phyloP scores from a whole-genome alignment of 2,329 filamentous ascomycete genomes.

The Colletotrichum shisoi region DNA sequence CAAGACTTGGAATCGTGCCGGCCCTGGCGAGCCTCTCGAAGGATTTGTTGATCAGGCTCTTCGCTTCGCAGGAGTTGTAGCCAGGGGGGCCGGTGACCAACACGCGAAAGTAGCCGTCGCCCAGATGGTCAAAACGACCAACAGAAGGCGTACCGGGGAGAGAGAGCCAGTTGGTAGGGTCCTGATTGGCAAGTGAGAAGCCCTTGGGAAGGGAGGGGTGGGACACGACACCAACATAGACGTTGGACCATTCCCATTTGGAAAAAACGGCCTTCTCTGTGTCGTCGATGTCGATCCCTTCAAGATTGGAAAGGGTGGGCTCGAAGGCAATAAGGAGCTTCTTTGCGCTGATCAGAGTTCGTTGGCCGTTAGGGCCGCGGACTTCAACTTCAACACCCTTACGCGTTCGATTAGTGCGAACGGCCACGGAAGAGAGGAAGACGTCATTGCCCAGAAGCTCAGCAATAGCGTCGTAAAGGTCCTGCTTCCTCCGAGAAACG shows the following conservation, averaged over 20 bases:
- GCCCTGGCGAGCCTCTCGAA: slow-evolving; percentile 41
- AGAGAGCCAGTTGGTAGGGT: slow-evolving; percentile 43
- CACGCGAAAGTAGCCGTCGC: slow-evolving; percentile 44
- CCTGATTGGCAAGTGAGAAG: slow-evolving; percentile 44
- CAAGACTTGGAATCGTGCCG: slow-evolving; percentile 40
- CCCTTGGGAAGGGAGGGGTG: slow-evolving; percentile 46
- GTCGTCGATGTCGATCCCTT: slow-evolving; percentile 47
- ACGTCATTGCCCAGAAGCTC: slow-evolving; percentile 49
- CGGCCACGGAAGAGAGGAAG: slow-evolving; percentile 49
- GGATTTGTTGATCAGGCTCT: slow-evolving; percentile 41
- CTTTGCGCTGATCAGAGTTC: slow-evolving; percentile 45
- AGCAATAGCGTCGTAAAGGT: slow-evolving; percentile 52
- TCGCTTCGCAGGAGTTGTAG: slow-evolving; percentile 41
- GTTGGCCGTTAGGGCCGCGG: slow-evolving; percentile 39
- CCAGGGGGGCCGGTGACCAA: slow-evolving; percentile 43
- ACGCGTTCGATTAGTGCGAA: slow-evolving; percentile 44
- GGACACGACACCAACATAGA: slow-evolving; percentile 47
- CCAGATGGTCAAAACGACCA: slow-evolving; percentile 44
- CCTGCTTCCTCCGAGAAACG: slow-evolving; percentile 49
- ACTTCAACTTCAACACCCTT: slow-evolving; percentile 48
- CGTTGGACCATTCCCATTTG: slow-evolving; percentile 46
- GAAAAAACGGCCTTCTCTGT: slow-evolving; percentile 46
- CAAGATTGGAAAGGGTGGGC: slow-evolving; percentile 46
- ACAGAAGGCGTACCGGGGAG: slow-evolving; percentile 44
- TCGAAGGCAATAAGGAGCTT: slow-evolving; percentile 50